A percentile compares a stretch with the other conserved stretches of the same genome.
These are phyloP conservation scores for Xylaria telfairii DNA, from an alignment of 495 filamentous ascomycete species.

Conservation along the genomic window DNA sequence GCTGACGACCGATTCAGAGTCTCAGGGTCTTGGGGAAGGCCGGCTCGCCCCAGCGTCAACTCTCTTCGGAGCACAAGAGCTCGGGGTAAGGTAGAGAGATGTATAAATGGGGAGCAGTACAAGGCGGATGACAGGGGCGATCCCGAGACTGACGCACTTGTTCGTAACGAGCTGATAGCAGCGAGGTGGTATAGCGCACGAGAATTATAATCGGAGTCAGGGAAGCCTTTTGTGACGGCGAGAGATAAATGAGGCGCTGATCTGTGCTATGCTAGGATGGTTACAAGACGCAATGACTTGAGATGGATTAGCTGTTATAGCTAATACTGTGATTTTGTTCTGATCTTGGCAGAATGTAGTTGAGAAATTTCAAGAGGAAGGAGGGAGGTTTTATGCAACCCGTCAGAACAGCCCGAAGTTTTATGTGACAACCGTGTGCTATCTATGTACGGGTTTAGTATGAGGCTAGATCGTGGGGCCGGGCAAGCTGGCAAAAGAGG, in stretches of 20 bases:
- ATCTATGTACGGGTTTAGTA: no score
- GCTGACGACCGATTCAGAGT: slow-evolving; percentile 1
- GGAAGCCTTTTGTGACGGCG: background rate
- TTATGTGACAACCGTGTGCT: background rate
- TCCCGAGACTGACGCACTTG: background rate
- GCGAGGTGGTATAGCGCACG: background rate
- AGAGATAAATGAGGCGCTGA: background rate
- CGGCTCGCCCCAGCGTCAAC: background rate
- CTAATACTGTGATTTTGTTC: background rate
- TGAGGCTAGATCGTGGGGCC: slow-evolving; percentile 14
- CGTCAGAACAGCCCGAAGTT: background rate
- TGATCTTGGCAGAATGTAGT: background rate
- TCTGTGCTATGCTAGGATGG: background rate
- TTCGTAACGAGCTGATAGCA: background rate
- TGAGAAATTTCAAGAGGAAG: background rate
- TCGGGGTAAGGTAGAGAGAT: background rate
- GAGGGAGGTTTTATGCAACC: background rate
- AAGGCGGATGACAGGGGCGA: background rate
- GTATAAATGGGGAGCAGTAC: background rate
- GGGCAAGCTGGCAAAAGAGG: slow-evolving; percentile 14
- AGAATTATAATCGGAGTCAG: background rate
- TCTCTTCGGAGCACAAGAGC: background rate
- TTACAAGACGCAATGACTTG: background rate
- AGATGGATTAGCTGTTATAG: background rate
- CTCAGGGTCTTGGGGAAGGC: background rate